phyloP scores from a whole-genome alignment of 208 protist species.

The Lotmaria passim region DNA sequence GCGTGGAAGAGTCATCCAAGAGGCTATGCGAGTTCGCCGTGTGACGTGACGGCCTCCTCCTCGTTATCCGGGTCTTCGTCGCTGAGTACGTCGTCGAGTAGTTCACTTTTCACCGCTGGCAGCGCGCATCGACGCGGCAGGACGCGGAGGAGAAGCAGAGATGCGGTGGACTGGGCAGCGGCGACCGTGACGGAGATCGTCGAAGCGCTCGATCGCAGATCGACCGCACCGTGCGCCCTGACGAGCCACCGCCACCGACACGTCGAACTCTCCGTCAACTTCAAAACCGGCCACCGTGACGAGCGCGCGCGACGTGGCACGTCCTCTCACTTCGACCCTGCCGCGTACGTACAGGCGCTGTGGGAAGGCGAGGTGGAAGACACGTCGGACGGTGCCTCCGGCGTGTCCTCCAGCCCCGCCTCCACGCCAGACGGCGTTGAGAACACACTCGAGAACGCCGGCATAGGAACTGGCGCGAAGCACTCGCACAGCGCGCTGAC shows the following conservation, averaged over 20 bases:
- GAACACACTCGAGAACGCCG: too few relatives aligned
- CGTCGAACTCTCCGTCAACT: background rate
- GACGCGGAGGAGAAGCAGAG: too few relatives aligned
- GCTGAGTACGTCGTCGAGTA: too few relatives aligned
- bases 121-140: too few relatives aligned
- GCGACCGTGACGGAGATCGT: conserved; percentile 30
- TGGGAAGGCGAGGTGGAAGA: conserved; percentile 4
- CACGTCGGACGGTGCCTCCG: too few relatives aligned
- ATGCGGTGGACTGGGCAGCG: conserved; percentile 1
- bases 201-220: conserved; percentile 16
- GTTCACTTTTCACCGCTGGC: too few relatives aligned
- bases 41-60: conserved; percentile 17
- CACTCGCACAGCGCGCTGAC: too few relatives aligned
- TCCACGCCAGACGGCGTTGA: too few relatives aligned
- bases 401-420: too few relatives aligned
- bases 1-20: conserved; percentile 1
- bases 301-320: background rate
- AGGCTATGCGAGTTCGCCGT: conserved; percentile 23
- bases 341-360: conserved; percentile 21
- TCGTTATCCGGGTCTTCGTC: conserved; percentile 11
- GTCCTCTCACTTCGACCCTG: conserved; percentile 10
- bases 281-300: background rate
- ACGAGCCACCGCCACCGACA: background rate
- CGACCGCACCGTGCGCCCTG: background rate
- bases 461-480: too few relatives aligned